phyloP scores from a whole-genome alignment of 192 early-diverging fungal species.

The Dispira simplex region DNA sequence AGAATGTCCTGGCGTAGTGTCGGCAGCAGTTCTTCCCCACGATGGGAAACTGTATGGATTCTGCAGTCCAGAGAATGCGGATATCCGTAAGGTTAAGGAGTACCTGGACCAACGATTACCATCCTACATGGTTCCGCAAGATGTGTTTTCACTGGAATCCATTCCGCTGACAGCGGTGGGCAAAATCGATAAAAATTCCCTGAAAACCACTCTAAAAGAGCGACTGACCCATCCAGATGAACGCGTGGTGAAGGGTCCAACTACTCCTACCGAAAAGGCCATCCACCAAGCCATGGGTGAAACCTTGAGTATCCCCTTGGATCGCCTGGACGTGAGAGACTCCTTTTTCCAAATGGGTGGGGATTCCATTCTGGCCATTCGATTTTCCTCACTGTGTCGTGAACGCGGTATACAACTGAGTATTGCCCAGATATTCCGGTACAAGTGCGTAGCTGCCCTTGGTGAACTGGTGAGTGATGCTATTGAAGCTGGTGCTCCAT shows the following conservation, averaged over 20 bases:
- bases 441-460: background rate
- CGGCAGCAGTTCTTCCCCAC: conserved; percentile 15
- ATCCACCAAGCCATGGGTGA: background rate
- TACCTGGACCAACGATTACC: background rate
- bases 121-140: background rate
- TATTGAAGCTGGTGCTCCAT: too few relatives aligned
- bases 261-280: background rate
- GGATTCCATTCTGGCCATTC: background rate
- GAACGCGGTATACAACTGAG: background rate
- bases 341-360: conserved; percentile 9
- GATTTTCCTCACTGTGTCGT: background rate
- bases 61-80: background rate
- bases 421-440: background rate
- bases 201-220: background rate
- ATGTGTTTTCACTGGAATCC: background rate
- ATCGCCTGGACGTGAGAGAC: background rate
- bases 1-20: conserved; percentile 11
- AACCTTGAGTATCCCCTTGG: background rate
- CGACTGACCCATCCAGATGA: background rate
- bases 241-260: background rate
- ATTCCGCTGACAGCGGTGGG: background rate
- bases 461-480: too few relatives aligned
- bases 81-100: too few relatives aligned
- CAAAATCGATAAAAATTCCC: background rate
- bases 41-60: background rate